Evolutionary conservation across 371 early-diverging fungal species (phyloP).

Genomic region (Umbelopsis sp.): DNA sequence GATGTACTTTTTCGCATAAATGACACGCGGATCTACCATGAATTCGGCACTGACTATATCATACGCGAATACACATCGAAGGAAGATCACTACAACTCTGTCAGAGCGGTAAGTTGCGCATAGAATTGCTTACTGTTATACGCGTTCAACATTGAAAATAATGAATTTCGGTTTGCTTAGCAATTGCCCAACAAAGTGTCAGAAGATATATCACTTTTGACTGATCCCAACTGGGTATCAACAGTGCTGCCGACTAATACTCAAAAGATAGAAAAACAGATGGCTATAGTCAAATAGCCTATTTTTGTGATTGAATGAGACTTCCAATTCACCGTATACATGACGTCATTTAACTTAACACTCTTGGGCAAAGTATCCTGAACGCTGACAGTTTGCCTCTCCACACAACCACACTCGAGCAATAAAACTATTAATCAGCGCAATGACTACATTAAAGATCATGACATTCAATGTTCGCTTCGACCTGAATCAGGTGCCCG

Average conservation of each 20-base stretch:
- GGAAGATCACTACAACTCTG: constrained; percentile 63
- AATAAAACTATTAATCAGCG: background rate
- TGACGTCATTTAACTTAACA: background rate
- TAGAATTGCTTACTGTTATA: background rate
- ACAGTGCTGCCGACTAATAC: constrained; percentile 43
- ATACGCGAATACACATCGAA: constrained; percentile 76
- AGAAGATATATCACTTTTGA: constrained; percentile 68
- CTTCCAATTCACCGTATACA: background rate
- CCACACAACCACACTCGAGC: background rate
- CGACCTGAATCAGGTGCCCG: constrained; percentile 33
- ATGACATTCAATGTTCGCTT: constrained; percentile 53
- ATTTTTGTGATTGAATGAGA: background rate
- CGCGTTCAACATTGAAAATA: background rate
- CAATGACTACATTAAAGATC: constrained; percentile 28
- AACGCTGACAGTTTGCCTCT: background rate
- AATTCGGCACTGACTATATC: constrained; percentile 69
- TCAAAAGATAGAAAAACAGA: background rate
- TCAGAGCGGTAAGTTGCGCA: constrained; percentile 48
- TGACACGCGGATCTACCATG: constrained; percentile 90
- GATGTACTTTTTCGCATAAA: constrained; percentile 85
- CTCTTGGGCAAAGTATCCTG: background rate
- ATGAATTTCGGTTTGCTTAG: constrained; percentile 25
- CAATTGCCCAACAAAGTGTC: constrained; percentile 44
- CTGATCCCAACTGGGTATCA: constrained; percentile 79
- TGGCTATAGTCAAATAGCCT: background rate